phyloP scores from a whole-genome alignment of 1,284 basidiomycete species.

The Mycena sp. region DNA sequence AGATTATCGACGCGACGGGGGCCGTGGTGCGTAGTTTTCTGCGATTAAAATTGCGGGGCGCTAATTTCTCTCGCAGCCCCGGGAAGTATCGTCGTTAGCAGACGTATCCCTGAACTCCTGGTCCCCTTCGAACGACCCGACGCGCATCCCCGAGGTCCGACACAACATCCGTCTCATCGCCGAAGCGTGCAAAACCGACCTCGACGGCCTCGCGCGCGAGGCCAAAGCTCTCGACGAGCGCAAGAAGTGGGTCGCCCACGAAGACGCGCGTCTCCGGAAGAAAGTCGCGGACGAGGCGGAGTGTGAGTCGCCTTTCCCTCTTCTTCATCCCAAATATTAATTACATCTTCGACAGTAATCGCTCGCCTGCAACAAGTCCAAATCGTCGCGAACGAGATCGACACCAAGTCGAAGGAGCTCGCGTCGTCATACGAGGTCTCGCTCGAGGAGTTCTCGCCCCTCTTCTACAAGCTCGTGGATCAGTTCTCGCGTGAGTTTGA shows the following conservation, averaged over 20 bases:
- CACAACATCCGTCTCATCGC: slow-evolving; percentile 93
- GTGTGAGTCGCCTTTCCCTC: slow-evolving; percentile 57
- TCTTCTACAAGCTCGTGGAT: slow-evolving; percentile 77
- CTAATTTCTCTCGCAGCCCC: slow-evolving; percentile 60
- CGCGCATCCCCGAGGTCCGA: slow-evolving; percentile 92
- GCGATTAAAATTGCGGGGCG: slow-evolving; percentile 19
- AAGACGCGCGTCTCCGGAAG: slow-evolving; percentile 76
- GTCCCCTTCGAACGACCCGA: slow-evolving; percentile 87
- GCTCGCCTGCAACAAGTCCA: slow-evolving; percentile 81
- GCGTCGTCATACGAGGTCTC: slow-evolving; percentile 74
- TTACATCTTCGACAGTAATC: slow-evolving; percentile 64
- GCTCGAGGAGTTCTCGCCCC: slow-evolving; percentile 75
- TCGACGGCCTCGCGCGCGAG: slow-evolving; percentile 91
- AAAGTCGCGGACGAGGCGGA: slow-evolving; percentile 81
- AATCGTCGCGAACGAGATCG: slow-evolving; percentile 78
- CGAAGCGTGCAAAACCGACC: slow-evolving; percentile 83
- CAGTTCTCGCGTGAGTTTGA: slow-evolving; percentile 86
- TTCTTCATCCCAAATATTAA: slow-evolving; percentile 24
- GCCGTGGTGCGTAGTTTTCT: slow-evolving; percentile 72
- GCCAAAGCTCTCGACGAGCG: slow-evolving; percentile 86
- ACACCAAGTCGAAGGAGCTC: slow-evolving; percentile 69
- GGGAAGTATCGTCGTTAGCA: slow-evolving; percentile 86
- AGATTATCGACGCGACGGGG: slow-evolving; percentile 95
- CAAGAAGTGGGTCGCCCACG: slow-evolving; percentile 79
- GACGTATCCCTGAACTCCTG: slow-evolving; percentile 84